phyloP scores from a whole-genome alignment of 202 grass and related monocot species.

The Zizania palustris region DNA sequence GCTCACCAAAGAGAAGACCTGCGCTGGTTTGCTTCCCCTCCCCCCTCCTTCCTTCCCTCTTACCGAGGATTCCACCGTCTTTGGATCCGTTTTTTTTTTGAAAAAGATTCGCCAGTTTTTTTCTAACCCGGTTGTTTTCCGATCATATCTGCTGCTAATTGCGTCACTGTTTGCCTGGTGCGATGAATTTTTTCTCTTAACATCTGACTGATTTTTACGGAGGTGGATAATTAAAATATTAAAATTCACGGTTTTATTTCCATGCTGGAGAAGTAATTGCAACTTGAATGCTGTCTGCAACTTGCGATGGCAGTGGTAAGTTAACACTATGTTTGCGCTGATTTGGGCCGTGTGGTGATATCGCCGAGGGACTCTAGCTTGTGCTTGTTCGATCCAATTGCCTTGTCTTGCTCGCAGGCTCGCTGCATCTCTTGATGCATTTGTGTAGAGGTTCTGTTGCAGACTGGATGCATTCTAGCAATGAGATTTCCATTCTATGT shows the following conservation, averaged over 20 bases:
- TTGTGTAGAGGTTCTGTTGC: conserved; percentile 5
- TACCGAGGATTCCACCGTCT: background rate
- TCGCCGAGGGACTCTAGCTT: background rate
- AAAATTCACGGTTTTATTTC: background rate
- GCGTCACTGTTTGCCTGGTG: background rate
- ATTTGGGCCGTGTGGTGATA: background rate
- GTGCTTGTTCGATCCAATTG: conserved; percentile 3
- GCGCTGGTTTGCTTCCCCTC: conserved; percentile 56
- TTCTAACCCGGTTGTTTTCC: background rate
- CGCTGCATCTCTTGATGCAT: background rate
- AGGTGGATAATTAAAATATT: background rate
- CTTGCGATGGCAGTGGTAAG: background rate
- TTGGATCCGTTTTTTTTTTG: conserved; percentile 39
- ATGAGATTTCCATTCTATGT: conserved; percentile 3
- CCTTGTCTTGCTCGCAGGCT: background rate
- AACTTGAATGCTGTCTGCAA: background rate
- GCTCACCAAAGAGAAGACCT: conserved; percentile 97
- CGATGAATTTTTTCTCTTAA: background rate
- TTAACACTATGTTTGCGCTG: background rate
- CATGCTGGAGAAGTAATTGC: background rate
- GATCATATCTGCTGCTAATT: conserved; percentile 6
- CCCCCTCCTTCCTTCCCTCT: background rate
- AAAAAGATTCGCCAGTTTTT: background rate
- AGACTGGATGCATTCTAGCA: background rate
- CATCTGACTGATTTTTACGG: background rate